A percentile compares a stretch with the other conserved stretches of the same genome.
Evolutionary conservation across 805 yeast genomes (phyloP).

Genomic region (Metschnikowia dekortorum): DNA sequence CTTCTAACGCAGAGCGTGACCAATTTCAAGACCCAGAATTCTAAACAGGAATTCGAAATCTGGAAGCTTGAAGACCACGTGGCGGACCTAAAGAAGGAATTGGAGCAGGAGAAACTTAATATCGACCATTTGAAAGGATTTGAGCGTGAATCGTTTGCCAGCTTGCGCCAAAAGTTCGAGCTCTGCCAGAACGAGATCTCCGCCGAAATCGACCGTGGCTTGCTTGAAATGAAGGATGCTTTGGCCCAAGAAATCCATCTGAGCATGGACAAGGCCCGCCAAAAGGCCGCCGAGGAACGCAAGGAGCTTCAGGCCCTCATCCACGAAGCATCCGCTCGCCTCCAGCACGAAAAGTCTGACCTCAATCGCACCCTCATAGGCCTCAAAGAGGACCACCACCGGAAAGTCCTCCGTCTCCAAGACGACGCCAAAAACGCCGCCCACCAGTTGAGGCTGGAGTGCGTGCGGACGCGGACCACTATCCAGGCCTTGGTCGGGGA

Average conservation of each 20-base stretch:
- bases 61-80: conserved; percentile 31
- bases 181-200: conserved; percentile 20
- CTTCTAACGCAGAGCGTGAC: conserved; percentile 15
- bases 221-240: conserved; percentile 24
- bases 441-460: conserved; percentile 9
- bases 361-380: conserved; percentile 21
- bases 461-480: conserved; percentile 4
- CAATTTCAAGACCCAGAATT: conserved; percentile 34
- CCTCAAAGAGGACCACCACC: conserved; percentile 24
- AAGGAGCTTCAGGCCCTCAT: conserved; percentile 8
- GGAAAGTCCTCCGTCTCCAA: conserved; percentile 13
- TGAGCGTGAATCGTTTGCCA: conserved; percentile 20
- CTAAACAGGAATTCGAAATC: conserved; percentile 33
- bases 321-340: background rate
- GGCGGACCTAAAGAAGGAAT: conserved; percentile 33
- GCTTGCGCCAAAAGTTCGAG: conserved; percentile 2
- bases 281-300: background rate
- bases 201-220: conserved; percentile 18
- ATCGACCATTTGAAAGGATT: conserved; percentile 25
- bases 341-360: conserved; percentile 15
- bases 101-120: conserved; percentile 31
- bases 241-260: conserved; percentile 33
- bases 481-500: background rate
- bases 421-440: conserved; percentile 15
- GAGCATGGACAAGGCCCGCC: conserved; percentile 5